A percentile compares a stretch with the other conserved stretches of the same genome.
These are phyloP conservation scores for Periglandula ipomoeae DNA, from an alignment of 2,329 filamentous ascomycete species.

Conservation along the genomic window DNA sequence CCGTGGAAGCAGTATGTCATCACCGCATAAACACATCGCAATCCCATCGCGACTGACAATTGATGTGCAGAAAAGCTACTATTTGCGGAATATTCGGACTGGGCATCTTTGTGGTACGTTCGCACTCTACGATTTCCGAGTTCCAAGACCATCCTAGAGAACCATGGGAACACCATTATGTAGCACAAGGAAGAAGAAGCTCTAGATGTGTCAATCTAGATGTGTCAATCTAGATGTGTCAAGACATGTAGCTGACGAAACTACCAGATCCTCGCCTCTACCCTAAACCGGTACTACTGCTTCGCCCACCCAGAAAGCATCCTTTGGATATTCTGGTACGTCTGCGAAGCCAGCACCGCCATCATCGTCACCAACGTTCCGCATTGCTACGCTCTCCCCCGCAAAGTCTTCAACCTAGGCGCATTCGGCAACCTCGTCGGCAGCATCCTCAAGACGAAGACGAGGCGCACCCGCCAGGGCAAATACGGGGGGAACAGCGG, in stretches of 20 bases:
- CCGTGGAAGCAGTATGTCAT: conserved; percentile 6
- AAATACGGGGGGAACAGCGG: neutral
- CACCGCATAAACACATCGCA: neutral
- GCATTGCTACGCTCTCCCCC: conserved; percentile 14
- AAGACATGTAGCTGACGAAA: neutral
- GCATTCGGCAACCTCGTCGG: conserved; percentile 1
- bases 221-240: too few relatives aligned
- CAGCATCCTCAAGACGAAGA: neutral
- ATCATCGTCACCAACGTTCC: conserved; percentile 45
- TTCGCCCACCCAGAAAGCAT: conserved; percentile 16
- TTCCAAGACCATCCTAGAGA: too few relatives aligned
- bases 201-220: too few relatives aligned
- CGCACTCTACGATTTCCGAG: neutral
- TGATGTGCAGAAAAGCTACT: conserved; percentile 8
- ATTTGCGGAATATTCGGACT: conserved; percentile 34
- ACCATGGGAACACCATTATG: too few relatives aligned
- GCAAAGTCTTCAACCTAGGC: conserved; percentile 3
- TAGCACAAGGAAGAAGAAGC: too few relatives aligned
- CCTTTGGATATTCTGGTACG: conserved; percentile 42
- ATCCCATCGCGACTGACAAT: neutral
- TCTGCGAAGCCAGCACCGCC: conserved; percentile 42
- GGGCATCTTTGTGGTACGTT: conserved; percentile 32
- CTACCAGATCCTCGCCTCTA: conserved; percentile 22
- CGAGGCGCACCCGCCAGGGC: neutral
- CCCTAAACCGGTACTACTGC: conserved; percentile 39